Evolutionary conservation across 345 rosid genomes (phyloP), one percentile per base, ranked within the genome.

Genomic region (Moricandia moricandioides): DNA sequence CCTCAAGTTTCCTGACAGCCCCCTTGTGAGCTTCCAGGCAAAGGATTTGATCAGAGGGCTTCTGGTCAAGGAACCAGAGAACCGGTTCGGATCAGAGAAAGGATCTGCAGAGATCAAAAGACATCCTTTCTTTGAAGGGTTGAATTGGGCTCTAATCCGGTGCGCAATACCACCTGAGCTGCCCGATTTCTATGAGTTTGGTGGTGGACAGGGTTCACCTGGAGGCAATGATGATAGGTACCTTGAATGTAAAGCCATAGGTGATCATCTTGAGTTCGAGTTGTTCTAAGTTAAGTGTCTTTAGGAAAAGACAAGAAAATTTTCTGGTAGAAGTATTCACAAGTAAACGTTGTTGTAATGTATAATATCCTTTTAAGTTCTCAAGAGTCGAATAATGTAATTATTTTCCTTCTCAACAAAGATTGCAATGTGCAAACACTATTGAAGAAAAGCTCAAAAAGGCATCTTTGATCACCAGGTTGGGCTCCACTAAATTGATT

Each of bases 401-500:
- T 37, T 37, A 37, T 37, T 37, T 8, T 37, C 11, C 43, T 37
- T 8, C 43, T 39, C 47, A 39, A 39, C 47, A 39, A 39, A 39
- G 47, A 39, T 39, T 39, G 47, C n/a, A 39, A 29, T 29, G 31
- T 29, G 31, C 31, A 29, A 29, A 10, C 47, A 39, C 47, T 39
- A 12, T 11, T 39, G 47, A 39, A 39, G 47, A 39, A 39, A 39
- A 39, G 47, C 47, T 39, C n/a, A 11, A 39, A 39, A 39, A 33
- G 37, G 37, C 37, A 33, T 33, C 37, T 6, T 39, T 39, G 47
- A 39, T 39, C 47, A 45, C 13, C 45, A 69, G 49, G 54, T 5
- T 54, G 70, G 79, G 80, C 60, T 76, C 75, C 65, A 62, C 80
- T 26, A 29, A 29, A 29, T 29, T 29, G 31, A 29, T 29, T 1